Evolutionary conservation across 148 eudicot genomes (phyloP).

Genomic region (Spergularia bocconei): DNA sequence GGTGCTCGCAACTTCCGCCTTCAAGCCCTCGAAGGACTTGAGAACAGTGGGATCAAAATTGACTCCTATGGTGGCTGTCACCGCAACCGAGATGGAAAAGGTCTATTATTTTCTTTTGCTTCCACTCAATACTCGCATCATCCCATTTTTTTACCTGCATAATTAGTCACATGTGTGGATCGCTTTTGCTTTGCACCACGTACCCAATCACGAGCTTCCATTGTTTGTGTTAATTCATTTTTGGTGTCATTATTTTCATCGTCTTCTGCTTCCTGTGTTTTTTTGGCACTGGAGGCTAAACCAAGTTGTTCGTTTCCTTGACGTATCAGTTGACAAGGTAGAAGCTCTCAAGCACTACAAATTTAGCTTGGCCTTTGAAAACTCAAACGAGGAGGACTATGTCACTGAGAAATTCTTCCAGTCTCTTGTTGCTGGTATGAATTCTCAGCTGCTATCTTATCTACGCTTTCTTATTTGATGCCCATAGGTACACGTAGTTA

Average conservation of each 20-base stretch:
- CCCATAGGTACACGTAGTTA: neutral
- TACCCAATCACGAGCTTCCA: neutral
- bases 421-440: slow-evolving; percentile 94
- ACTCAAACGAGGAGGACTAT: slow-evolving; percentile 95
- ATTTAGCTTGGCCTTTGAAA: slow-evolving; percentile 97
- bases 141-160: neutral
- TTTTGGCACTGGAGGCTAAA: neutral
- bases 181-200: neutral
- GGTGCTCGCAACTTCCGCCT: slow-evolving; percentile 86
- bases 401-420: slow-evolving; percentile 96
- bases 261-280: neutral
- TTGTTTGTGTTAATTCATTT: neutral
- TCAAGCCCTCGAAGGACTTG: slow-evolving; percentile 90
- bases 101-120: slow-evolving; percentile 28
- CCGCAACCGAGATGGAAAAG: slow-evolving; percentile 78
- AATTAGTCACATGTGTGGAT: neutral
- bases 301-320: neutral
- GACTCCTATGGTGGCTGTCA: slow-evolving; percentile 98
- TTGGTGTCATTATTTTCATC: neutral
- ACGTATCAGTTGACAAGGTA: slow-evolving; percentile 81
- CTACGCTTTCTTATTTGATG: neutral
- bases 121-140: slow-evolving; percentile 3
- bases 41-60: slow-evolving; percentile 55
- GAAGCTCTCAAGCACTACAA: slow-evolving; percentile 75
- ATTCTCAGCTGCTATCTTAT: neutral